Percentiles rank a stretch among this genome's conserved stretches.
Evolutionary conservation across 78 protist genomes (phyloP).

Genomic region (Tieghemostelium lacteum): DNA sequence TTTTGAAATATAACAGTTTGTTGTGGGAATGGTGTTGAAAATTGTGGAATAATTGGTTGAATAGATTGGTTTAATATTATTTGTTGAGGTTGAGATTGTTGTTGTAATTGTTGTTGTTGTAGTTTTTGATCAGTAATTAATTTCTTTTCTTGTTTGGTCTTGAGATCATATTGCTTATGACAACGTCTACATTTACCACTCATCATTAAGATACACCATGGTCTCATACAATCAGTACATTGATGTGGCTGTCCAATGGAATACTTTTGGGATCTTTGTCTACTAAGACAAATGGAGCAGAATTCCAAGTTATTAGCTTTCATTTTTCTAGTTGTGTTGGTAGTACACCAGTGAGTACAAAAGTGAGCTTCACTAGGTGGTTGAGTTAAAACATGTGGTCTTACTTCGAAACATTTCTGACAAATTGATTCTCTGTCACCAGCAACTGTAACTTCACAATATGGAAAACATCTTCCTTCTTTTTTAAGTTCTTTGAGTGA

Average conservation of each 20-base stretch:
- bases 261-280: constrained; percentile 14
- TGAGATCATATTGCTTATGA: background rate
- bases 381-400: constrained; percentile 12
- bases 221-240: constrained; percentile 31
- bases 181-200: constrained; percentile 18
- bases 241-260: background rate
- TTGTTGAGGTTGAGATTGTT: too few relatives aligned
- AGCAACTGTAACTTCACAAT: constrained; percentile 14
- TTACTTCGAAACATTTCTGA: constrained; percentile 1
- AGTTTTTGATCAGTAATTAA: too few relatives aligned
- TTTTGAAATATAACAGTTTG: too few relatives aligned
- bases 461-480: background rate
- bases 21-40: too few relatives aligned
- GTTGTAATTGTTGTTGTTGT: too few relatives aligned
- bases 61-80: too few relatives aligned
- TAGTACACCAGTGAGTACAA: constrained; percentile 20
- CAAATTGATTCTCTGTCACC: background rate
- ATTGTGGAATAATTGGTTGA: too few relatives aligned
- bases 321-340: background rate
- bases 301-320: constrained; percentile 6
- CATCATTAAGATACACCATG: constrained; percentile 18
- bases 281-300: constrained; percentile 27
- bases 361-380: background rate
- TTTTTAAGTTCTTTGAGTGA: background rate
- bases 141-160: too few relatives aligned